A percentile compares a stretch with the other conserved stretches of the same genome.
These are phyloP conservation scores for Paralagenidium karlingii DNA, from an alignment of 352 stramenopile species.

Conservation along the genomic window DNA sequence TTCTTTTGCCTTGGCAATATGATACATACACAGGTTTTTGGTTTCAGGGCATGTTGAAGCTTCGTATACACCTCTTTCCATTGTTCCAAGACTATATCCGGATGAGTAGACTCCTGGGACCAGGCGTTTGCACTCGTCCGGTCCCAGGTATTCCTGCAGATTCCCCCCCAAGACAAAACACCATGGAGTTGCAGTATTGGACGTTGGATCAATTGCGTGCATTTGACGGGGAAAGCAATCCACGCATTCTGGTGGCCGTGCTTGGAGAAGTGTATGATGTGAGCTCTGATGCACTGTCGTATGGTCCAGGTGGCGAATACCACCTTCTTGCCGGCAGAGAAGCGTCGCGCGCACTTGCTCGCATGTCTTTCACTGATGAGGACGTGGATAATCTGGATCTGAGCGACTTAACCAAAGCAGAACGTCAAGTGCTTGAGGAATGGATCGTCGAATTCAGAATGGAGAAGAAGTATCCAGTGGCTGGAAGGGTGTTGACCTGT, in stretches of 20 bases:
- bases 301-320: constrained; percentile 83
- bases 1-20: no score
- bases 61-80: no score
- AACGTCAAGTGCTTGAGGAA: constrained; percentile 25
- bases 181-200: no score
- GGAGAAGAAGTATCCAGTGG: constrained; percentile 82
- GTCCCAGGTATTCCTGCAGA: constrained; percentile 50
- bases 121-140: no score
- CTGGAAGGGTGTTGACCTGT: constrained; percentile 71
- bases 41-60: no score
- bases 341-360: constrained; percentile 81
- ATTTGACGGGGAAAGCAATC: constrained; percentile 75
- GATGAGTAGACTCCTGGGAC: no score
- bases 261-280: constrained; percentile 93
- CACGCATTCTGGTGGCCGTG: constrained; percentile 86
- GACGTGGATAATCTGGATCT: constrained; percentile 42
- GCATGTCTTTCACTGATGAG: constrained; percentile 64
- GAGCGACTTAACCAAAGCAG: constrained; percentile 16
- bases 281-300: constrained; percentile 74
- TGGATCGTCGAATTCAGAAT: constrained; percentile 78
- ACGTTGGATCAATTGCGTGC: constrained; percentile 62
- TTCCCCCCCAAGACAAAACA: no score
- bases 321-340: constrained; percentile 84
- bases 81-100: no score
- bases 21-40: no score